Conservation (phyloP, 2,329 filamentous ascomycete genomes). For the Pyrenochaeta sp. region DNA sequence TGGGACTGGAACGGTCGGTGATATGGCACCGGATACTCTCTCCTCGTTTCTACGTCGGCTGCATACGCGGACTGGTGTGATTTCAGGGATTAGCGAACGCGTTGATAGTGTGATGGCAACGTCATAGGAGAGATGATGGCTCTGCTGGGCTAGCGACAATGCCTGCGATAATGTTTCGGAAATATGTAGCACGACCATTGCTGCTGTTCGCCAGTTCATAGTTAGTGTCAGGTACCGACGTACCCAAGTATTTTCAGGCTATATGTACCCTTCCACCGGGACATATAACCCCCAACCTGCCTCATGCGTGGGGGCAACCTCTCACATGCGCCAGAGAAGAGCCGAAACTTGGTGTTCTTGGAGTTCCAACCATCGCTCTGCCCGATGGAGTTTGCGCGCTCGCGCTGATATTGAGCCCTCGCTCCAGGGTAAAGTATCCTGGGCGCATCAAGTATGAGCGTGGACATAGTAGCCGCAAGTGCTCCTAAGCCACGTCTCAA, state of each 20-base stretch:
- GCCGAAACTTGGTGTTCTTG: not conserved
- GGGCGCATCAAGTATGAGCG: not conserved
- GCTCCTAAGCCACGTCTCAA: not conserved
- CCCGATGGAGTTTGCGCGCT: not conserved
- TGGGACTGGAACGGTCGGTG: not conserved
- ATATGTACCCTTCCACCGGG: constrained; percentile 9
- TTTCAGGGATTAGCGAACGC: not conserved
- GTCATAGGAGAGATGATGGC: constrained; percentile 1
- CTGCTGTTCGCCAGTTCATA: not conserved
- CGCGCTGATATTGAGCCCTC: constrained; percentile 1
- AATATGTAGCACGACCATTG: not conserved
- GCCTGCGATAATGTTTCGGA: constrained; percentile 3
- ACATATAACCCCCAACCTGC: constrained; percentile 5
- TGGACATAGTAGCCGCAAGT: not conserved
- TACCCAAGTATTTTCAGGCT: constrained; percentile 17
- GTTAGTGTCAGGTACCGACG: constrained; percentile 13
- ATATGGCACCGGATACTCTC: not conserved
- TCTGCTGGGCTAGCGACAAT: not conserved
- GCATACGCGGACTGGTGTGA: not conserved
- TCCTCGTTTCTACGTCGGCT: not conserved
- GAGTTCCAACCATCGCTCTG: not conserved
- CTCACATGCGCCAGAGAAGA: not conserved
- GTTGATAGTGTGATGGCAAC: not conserved
- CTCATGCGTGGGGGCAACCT: constrained; percentile 12
- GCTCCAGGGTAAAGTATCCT: not conserved